phyloP scores from a whole-genome alignment of 768 basidiomycete genomes.

The Trametes cubensis region DNA sequence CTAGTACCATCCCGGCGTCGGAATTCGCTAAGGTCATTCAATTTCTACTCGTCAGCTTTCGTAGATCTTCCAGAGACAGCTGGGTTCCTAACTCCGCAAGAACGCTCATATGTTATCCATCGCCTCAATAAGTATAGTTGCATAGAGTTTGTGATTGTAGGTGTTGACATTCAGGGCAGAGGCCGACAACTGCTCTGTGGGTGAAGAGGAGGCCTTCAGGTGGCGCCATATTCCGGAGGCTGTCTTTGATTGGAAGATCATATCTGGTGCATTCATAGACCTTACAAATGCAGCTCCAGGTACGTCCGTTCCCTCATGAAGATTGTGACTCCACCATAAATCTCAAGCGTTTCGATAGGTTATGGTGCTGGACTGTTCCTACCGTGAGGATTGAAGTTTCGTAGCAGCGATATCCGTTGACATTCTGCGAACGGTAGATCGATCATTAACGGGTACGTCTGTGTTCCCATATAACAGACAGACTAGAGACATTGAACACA shows the following conservation, averaged over 20 bases:
- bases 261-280: conserved; percentile 56
- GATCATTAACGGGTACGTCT: conserved; percentile 56
- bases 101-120: conserved; percentile 54
- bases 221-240: conserved; percentile 54
- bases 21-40: no score
- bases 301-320: conserved; percentile 39
- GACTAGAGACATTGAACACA: neutral
- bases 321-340: neutral
- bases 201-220: conserved; percentile 63
- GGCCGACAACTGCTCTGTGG: conserved; percentile 54
- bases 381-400: conserved; percentile 47
- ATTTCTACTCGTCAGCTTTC: conserved; percentile 44
- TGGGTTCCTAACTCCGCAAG: conserved; percentile 59
- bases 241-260: conserved; percentile 67
- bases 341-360: conserved; percentile 39
- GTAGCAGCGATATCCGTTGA: neutral
- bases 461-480: no score
- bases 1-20: no score
- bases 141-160: neutral
- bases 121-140: conserved; percentile 51
- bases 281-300: conserved; percentile 59
- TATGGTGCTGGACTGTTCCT: conserved; percentile 71
- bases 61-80: conserved; percentile 65
- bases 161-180: conserved; percentile 35
- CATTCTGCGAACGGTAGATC: conserved; percentile 41